Base-by-base conservation (phyloP, 164 flowering plant species). In the Echeveria elegans region DNA sequence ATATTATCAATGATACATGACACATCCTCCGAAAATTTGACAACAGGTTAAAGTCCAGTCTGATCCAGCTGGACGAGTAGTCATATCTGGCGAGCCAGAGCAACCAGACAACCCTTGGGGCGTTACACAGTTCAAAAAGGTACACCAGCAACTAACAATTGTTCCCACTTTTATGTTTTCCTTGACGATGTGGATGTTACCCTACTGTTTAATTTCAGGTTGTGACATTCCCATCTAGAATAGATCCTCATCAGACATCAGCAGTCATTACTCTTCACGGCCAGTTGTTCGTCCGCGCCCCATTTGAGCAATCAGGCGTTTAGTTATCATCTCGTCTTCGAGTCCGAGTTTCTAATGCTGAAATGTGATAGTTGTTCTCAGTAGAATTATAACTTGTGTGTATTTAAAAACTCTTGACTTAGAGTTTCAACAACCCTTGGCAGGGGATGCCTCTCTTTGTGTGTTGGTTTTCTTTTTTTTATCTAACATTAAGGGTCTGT, bases 91-190 rank as follows among this genome's bases (percentile, higher is more conserved):
- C 41, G 86, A 85, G 24, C 98, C 96, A 8, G 92, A 90, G 75
- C 84, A 90, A 18, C 83, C 80, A 43, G 95, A 90, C 62, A 92
- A 92, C 73, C 96, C 88, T n/a, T 92, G 98, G 98, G 98, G 96
- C 63, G 89, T 90, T 36, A 83, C 92, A n/a, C 87, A 93, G 30
- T 92, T 92, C 72, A 88, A 87, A 74, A 92, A 92, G 96, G 98
- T 92, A 12, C 11, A 45, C 41, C 31, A 26, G 19, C 56, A 28
- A 28, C 23, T 32, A 43, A 43, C 47, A 43, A 10, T 38, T 8
- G 12, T 8, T 38, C 8, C 12, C 41, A 38, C 41, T 38, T 38
- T 8, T 38, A 38, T 14, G 12, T 8, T 5, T 5, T 36, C 38
- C 2, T 23, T 36, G 6, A 36, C 9, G 38, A 5, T 36, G 38